phyloP scores from a whole-genome alignment of 148 eudicot genomes.

The Tetragonia tetragonoides region DNA sequence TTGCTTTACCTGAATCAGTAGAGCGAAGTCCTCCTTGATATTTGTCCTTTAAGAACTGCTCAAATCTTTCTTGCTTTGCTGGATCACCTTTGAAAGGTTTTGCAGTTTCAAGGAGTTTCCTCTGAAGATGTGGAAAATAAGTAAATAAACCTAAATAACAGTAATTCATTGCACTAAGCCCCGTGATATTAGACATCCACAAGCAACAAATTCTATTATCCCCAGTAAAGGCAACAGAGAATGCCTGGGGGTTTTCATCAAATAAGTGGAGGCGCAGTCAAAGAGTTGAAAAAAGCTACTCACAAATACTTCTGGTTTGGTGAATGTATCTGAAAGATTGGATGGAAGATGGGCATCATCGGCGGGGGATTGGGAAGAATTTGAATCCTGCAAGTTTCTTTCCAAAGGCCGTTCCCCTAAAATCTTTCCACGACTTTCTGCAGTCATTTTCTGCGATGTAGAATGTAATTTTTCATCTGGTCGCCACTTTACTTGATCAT shows the following conservation, averaged over 20 bases:
- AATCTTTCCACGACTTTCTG: constrained; percentile 80
- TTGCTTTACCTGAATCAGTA: constrained; percentile 64
- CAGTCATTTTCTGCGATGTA: constrained; percentile 64
- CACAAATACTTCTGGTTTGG: constrained; percentile 73
- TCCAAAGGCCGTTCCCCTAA: constrained; percentile 85
- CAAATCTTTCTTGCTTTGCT: constrained; percentile 86
- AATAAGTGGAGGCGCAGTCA: background rate
- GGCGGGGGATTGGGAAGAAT: constrained; percentile 30
- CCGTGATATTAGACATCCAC: background rate
- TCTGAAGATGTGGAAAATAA: constrained; percentile 32
- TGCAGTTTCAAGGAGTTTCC: constrained; percentile 45
- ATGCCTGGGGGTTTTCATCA: background rate
- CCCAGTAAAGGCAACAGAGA: constrained; percentile 1
- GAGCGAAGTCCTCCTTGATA: constrained; percentile 90
- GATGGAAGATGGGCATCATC: constrained; percentile 41
- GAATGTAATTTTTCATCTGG: constrained; percentile 43
- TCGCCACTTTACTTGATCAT: constrained; percentile 40
- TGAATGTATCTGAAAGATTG: constrained; percentile 76
- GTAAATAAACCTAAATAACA: background rate
- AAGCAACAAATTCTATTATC: background rate
- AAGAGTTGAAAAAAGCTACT: constrained; percentile 35
- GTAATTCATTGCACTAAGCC: background rate
- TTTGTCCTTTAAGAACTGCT: constrained; percentile 84
- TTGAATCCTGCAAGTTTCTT: constrained; percentile 49
- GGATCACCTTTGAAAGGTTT: constrained; percentile 84